Evolutionary conservation across 1,284 basidiomycete species (phyloP).

Genomic region (Irpex sp.): DNA sequence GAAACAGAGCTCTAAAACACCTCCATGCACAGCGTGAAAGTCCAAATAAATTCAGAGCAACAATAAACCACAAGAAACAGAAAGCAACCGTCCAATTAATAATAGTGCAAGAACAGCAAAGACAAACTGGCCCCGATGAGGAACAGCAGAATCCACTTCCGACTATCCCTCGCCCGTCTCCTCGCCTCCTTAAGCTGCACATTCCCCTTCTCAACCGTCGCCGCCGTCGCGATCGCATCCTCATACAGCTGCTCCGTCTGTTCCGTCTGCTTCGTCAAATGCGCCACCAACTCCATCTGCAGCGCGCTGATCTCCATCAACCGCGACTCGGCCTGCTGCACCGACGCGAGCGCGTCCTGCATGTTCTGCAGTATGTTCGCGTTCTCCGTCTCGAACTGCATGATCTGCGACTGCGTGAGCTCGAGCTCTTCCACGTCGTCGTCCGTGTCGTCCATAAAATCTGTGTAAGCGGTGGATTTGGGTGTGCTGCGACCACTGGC

Average conservation of each 20-base stretch:
- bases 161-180: constrained; percentile 74
- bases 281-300: constrained; percentile 83
- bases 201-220: constrained; percentile 83
- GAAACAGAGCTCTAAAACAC: background rate
- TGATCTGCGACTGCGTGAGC: constrained; percentile 77
- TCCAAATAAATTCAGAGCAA: too few relatives aligned
- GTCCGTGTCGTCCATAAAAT: constrained; percentile 43
- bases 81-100: constrained; percentile 33
- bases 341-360: constrained; percentile 78
- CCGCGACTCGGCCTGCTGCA: constrained; percentile 84
- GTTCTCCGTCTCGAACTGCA: constrained; percentile 88
- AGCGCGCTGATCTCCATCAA: constrained; percentile 86
- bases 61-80: background rate
- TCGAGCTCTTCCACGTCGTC: constrained; percentile 64
- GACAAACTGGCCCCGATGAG: constrained; percentile 82
- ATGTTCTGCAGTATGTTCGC: constrained; percentile 77
- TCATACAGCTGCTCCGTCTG: constrained; percentile 85
- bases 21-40: too few relatives aligned
- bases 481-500: constrained; percentile 22
- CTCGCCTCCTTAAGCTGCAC: constrained; percentile 79
- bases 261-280: constrained; percentile 83
- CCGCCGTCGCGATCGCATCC: constrained; percentile 80
- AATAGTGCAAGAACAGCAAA: constrained; percentile 83
- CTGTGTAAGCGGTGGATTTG: constrained; percentile 22
- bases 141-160: constrained; percentile 81